Base-by-base conservation (phyloP, 768 basidiomycete species). In the Tulasnella sp. region DNA sequence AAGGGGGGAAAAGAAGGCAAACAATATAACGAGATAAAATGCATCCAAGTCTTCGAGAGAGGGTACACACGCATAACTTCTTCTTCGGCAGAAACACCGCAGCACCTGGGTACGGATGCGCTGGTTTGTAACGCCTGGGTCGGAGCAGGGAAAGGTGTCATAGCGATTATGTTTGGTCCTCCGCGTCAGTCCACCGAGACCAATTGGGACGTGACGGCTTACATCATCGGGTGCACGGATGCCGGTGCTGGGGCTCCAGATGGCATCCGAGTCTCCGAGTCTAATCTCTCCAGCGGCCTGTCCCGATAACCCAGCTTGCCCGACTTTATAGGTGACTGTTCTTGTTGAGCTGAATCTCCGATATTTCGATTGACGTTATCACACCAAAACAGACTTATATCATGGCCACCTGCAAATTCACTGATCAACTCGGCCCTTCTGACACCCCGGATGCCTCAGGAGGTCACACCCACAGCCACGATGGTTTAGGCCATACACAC, bases 381-480 rank as follows among this genome's bases (percentile, higher is more conserved):
- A 8, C 9, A 22, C 22, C 45, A 2, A n/a, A 49, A 49, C 45
- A 49, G 19, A 22, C 45, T 3, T 49, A 22, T 49, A 49, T 8
- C 2, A 75, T 76, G 64, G n/a, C 67, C 25, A 76, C 75, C 15
- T 83, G 82, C 78, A 83, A 83, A 76, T 84, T 84, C 79, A 79
- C 80, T 71, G 82, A 83, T 76, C 75, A 82, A 25, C 79, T 83
- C 14, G 75, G 81, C 11, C 45, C 79, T 15, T 80, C 78, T 36
- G 78, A 81, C 42, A 76, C 71, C 19, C 15, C 75, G 0, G 68
- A 58, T 58, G 52, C 6, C 73, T 2, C 73, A 52, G 49, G 49
- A 39, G 67, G 42, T 64, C 58, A 85, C 67, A 72, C 82, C 3
- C 89, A 91, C 80, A 84, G 87, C 14, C 91, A 93, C 81, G 88